phyloP scores from a whole-genome alignment of 305 asterid genomes.

The Euphrasia arctica region DNA sequence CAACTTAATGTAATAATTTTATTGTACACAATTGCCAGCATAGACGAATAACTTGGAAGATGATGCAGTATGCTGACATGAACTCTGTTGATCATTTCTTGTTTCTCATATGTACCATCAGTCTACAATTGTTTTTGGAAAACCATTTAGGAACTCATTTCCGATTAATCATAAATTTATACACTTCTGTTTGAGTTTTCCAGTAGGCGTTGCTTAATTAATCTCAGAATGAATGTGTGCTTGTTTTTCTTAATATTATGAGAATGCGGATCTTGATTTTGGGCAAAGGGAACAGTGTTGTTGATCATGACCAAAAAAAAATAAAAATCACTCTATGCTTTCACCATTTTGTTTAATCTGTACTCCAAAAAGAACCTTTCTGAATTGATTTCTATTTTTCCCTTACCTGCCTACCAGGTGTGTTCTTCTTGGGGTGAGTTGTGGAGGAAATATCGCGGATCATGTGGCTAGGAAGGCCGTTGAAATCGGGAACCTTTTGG shows the following conservation, averaged over 20 bases:
- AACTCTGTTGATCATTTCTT: neutral
- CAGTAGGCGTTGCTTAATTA: neutral
- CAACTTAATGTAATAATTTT: neutral
- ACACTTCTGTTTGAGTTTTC: neutral
- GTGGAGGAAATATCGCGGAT: conserved; percentile 91
- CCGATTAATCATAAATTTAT: neutral
- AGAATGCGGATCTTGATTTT: neutral
- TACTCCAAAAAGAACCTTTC: conserved; percentile 5
- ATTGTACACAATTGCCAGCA: neutral
- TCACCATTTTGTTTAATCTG: neutral
- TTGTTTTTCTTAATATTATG: neutral
- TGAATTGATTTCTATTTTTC: conserved; percentile 22
- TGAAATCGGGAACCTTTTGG: conserved; percentile 71
- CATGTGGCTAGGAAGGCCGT: conserved; percentile 71
- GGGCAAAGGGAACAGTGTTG: neutral
- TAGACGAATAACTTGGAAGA: neutral
- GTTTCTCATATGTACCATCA: no score
- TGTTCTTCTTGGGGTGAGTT: conserved; percentile 94
- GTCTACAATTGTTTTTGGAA: no score
- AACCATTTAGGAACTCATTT: neutral
- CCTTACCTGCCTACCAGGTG: conserved; percentile 49
- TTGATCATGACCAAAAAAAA: conserved; percentile 6
- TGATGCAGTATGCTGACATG: neutral
- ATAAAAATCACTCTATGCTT: neutral
- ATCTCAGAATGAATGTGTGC: neutral